Evolutionary conservation across 164 flowering plant genomes (phyloP).

Genomic region (Litsea cubeba): DNA sequence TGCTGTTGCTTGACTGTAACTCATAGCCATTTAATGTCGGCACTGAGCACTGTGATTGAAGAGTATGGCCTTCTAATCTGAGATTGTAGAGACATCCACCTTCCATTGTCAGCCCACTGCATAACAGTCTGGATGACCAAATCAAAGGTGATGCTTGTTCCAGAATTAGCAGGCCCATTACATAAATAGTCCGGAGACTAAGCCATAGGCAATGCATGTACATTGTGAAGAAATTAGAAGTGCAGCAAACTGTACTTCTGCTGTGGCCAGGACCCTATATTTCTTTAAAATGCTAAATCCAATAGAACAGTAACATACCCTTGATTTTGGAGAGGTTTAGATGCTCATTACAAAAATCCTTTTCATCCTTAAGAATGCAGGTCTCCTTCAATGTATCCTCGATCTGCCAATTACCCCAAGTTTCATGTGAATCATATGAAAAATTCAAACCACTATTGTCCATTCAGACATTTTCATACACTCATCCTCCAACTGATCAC

Average conservation of each 20-base stretch:
- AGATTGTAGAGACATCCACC: too few species aligned
- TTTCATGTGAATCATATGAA: neutral
- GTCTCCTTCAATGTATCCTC: constrained; percentile 54
- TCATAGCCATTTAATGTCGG: too few species aligned
- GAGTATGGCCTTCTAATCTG: too few species aligned
- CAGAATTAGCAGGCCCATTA: too few species aligned
- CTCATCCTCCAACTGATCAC: neutral
- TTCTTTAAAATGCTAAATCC: constrained; percentile 16
- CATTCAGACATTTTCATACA: neutral
- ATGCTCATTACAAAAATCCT: constrained; percentile 35
- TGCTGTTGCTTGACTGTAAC: too few species aligned
- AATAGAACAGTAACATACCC: constrained; percentile 49
- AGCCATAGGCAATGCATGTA: too few species aligned
- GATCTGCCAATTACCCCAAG: constrained; percentile 38
- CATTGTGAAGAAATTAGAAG: neutral
- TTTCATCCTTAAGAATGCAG: constrained; percentile 42
- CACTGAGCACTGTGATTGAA: too few species aligned
- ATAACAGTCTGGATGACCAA: too few species aligned
- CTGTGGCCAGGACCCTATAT: neutral
- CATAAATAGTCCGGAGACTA: too few species aligned
- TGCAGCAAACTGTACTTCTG: neutral
- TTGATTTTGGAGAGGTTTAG: constrained; percentile 21
- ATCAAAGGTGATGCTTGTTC: too few species aligned
- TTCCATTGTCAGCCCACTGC: too few species aligned
- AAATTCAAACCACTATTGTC: neutral